These are phyloP conservation scores for Hansenula lynferdii DNA, from an alignment of 1,139 yeast species.

Conservation along the genomic window DNA sequence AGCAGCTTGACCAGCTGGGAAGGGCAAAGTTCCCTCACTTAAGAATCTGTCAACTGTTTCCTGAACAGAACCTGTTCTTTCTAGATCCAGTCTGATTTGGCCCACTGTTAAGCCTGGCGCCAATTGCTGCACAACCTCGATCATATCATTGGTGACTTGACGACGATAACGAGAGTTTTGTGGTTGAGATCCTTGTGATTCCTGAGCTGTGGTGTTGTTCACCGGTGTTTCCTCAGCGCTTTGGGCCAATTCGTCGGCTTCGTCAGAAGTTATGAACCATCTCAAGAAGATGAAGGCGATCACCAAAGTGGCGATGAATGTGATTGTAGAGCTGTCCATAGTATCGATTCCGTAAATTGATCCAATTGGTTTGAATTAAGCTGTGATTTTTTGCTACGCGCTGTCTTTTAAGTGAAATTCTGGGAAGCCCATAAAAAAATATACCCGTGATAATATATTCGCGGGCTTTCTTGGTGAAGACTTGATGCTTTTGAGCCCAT, in stretches of 20 bases:
- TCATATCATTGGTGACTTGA: slow-evolving; percentile 72
- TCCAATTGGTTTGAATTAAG: no score
- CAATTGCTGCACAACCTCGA: slow-evolving; percentile 77
- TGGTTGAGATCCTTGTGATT: slow-evolving; percentile 4
- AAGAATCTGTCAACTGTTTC: slow-evolving; percentile 69
- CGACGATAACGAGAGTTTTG: slow-evolving; percentile 35
- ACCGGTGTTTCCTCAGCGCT: slow-evolving; percentile 6
- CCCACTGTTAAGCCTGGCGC: slow-evolving; percentile 69
- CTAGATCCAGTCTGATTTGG: slow-evolving; percentile 63
- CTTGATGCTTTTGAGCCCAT: no score
- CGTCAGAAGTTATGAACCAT: slow-evolving; percentile 56
- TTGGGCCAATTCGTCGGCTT: slow-evolving; percentile 12
- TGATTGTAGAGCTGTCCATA: slow-evolving; percentile 51
- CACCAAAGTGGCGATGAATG: slow-evolving; percentile 44
- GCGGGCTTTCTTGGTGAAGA: no score
- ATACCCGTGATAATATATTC: no score
- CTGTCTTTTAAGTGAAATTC: no score
- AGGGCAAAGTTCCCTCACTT: slow-evolving; percentile 60
- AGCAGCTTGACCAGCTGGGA: no score
- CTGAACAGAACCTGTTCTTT: slow-evolving; percentile 76
- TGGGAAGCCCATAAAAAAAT: no score
- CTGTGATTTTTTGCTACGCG: no score
- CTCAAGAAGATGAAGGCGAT: slow-evolving; percentile 53
- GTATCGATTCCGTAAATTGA: no score
- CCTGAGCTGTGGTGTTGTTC: slow-evolving; percentile 4